Evolutionary conservation across 441 rosid species (phyloP).

Genomic region (Gossypium davidsonii): DNA sequence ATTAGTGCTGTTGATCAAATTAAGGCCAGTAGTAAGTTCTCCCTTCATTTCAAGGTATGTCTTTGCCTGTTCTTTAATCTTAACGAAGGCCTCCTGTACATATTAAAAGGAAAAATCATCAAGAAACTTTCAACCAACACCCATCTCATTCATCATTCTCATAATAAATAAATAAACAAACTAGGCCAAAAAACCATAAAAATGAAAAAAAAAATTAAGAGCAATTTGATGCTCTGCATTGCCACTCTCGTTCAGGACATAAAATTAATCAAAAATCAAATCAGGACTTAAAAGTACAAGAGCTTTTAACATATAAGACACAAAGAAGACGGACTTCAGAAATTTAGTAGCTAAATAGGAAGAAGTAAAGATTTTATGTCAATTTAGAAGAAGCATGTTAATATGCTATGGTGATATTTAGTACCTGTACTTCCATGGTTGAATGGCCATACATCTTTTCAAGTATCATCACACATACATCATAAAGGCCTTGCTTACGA

Average conservation of each 20-base stretch:
- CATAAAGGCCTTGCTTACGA: conserved; percentile 92
- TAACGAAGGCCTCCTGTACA: conserved; percentile 91
- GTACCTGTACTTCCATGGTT: conserved; percentile 98
- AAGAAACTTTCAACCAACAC: conserved; percentile 11
- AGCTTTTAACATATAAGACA: neutral
- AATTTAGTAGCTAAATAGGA: neutral
- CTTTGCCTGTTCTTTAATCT: conserved; percentile 96
- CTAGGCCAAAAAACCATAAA: neutral
- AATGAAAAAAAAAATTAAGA: neutral
- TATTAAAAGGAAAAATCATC: conserved; percentile 20
- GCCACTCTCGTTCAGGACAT: neutral
- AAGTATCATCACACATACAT: conserved; percentile 84
- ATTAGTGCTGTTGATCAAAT: conserved; percentile 78
- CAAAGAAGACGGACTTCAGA: neutral
- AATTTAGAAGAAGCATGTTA: neutral
- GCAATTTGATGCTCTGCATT: neutral
- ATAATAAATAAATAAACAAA: neutral
- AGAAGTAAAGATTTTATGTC: neutral
- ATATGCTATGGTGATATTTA: neutral
- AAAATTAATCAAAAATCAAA: neutral
- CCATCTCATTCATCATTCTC: neutral
- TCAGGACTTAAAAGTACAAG: neutral
- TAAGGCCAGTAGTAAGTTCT: conserved; percentile 75
- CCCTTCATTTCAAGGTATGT: conserved; percentile 84
- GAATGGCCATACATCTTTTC: conserved; percentile 98